Base-by-base conservation (phyloP, 1,139 yeast genomes). In the Candida sp. region DNA sequence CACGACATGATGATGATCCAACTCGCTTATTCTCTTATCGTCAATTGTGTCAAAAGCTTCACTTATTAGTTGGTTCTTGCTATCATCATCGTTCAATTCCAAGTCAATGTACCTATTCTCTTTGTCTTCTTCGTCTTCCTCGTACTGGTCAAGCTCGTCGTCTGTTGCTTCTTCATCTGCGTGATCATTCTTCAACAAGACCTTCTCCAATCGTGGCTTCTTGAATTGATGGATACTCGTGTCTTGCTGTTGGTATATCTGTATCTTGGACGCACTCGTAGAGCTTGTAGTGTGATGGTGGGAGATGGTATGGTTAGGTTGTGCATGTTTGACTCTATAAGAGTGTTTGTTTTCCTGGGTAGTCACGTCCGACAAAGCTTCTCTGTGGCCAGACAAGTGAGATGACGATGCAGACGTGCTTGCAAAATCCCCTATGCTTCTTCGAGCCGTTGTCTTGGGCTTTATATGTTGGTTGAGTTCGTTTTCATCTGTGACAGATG, bases 311-410 rank as follows among this genome's bases (percentile, higher is more conserved):
- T 37, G 45, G 17, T 43, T 40, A 48, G 53, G 8, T 45, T 54
- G 51, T 41, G 52, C 52, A 45, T 54, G 39, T 40, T 43, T 43
- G 32, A 26, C 30, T 42, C 49, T 47, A 30, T 52, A 41, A 41
- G 49, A 54, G 39, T 56, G 56, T 27, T 58, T 56, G 49, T 61
- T 63, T 48, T 59, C 66, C 40, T 57, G 62, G 44, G 63, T 62
- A 1, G 74, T 70, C 26, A 70, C 60, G 52, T 71, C 75, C 39
- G 68, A 64, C 53, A 71, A 68, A 8, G 64, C 74, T 49, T 69
- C 73, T 50, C 75, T 61, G 42, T 57, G 63, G 26, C 55, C 50
- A 25, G 47, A 17, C 17, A 50, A 30, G 23, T 37, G 43, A 38
- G 47, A 12, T 17, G 41, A 17, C 41, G 45, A 41, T 28, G 37